A percentile compares a stretch with the other conserved stretches of the same genome.
Evolutionary conservation across 805 yeast genomes (phyloP).

Genomic region (Monosporozyma yasuniensis): DNA sequence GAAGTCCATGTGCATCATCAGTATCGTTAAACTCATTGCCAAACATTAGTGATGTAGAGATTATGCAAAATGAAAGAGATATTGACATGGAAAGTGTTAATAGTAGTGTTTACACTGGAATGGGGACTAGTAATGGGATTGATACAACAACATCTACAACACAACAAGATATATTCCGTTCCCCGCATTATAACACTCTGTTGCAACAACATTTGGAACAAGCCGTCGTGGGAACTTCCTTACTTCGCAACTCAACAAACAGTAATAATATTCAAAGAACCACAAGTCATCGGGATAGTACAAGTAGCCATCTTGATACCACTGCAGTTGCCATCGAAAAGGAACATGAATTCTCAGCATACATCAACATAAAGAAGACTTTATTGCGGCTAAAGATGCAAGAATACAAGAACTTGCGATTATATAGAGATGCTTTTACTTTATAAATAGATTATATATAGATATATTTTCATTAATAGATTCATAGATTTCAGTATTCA

Average conservation of each 20-base stretch:
- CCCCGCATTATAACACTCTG: not conserved
- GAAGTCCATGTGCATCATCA: slow-evolving; percentile 6
- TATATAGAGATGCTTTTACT: slow-evolving; percentile 24
- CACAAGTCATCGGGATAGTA: not conserved
- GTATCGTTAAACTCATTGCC: slow-evolving; percentile 10
- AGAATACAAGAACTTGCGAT: slow-evolving; percentile 20
- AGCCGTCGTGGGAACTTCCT: not conserved
- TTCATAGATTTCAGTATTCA: not conserved
- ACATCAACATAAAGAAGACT: slow-evolving; percentile 12
- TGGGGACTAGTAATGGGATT: slow-evolving; percentile 5
- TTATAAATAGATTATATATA: no score
- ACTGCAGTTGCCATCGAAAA: slow-evolving; percentile 9
- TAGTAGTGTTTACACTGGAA: slow-evolving; percentile 21
- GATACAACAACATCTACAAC: not conserved
- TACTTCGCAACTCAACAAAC: no score
- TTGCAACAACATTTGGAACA: not conserved
- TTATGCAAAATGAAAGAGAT: slow-evolving; percentile 14
- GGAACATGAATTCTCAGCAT: slow-evolving; percentile 12
- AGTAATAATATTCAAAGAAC: not conserved
- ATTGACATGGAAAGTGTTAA: slow-evolving; percentile 19
- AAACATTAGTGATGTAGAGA: slow-evolving; percentile 17
- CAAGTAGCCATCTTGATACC: not conserved
- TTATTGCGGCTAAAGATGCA: slow-evolving; percentile 15
- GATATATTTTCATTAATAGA: not conserved
- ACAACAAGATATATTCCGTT: not conserved